Base-by-base conservation (phyloP, 768 basidiomycete genomes). In the Lactifluus volemus region DNA sequence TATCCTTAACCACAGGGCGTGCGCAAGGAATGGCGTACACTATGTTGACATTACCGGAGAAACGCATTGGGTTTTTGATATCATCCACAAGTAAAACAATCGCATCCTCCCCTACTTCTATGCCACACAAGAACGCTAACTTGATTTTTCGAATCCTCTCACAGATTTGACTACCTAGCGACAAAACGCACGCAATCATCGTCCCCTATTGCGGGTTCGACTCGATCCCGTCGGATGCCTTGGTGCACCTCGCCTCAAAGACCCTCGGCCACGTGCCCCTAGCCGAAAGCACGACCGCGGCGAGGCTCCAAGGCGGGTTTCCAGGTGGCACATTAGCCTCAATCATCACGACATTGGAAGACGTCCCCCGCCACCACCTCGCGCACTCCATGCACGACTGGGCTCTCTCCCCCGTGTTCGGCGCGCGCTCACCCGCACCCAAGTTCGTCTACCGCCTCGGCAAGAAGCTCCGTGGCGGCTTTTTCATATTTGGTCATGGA, bases 21-120 rank as follows among this genome's bases (percentile, higher is more conserved):
- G 93, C 64, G 88, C 85, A 5, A 75, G 74, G 39, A 75, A 86
- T 60, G 85, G 88, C 5, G 80, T 82, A 7, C 91, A 95, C 72
- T 96, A 96, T 70, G 84, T 92, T 30, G 95, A 98, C 72, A 75
- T 94, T 38, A 83, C 87, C 2, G 87, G 88, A 8, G 92, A 95
- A 70, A 73, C 79, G 0, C 73, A 76, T 3, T 93, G 86, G 83
- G 79, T 88, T 49, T 74, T 73, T 62, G 73, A 82, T 14, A 85
- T 91, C 53, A 82, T 90, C 50, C 38, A 73, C 32, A 69, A 79
- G 86, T 84, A 65, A 67, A 83, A 74, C 21, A n/a, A 25, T 25
- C 21, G n/a, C 19, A 2, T 12, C 10, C 25, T 25, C 2, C 25
- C 25, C 25, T 2, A 25, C 25, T 4, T 32, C 42, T n/a, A 30